Evolutionary conservation across 208 protist genomes (phyloP).

Genomic region (Herpetomonas tarakana): DNA sequence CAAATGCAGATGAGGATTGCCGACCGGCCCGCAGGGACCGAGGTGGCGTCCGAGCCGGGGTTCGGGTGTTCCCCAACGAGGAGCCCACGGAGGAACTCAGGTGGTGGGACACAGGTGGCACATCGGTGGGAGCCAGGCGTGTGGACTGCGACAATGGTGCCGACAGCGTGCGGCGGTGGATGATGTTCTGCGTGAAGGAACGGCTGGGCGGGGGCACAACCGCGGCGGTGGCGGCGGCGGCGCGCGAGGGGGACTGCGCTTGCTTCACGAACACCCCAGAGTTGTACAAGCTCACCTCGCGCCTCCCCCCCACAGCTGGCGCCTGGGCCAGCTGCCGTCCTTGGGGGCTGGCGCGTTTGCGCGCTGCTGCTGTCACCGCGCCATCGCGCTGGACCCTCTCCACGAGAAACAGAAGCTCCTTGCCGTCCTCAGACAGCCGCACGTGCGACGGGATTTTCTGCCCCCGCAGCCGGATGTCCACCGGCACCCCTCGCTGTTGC

Average conservation of each 20-base stretch:
- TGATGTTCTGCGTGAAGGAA: background rate
- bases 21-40: too few relatives aligned
- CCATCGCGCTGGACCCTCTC: conserved; percentile 14
- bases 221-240: too few relatives aligned
- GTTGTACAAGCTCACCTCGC: background rate
- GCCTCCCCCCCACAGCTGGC: background rate
- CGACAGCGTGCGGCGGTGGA: too few relatives aligned
- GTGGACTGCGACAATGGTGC: too few relatives aligned
- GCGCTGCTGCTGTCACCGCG: background rate
- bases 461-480: conserved; percentile 24
- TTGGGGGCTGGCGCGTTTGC: background rate
- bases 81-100: too few relatives aligned
- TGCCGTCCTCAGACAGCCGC: conserved; percentile 31
- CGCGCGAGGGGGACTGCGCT: too few relatives aligned
- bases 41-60: too few relatives aligned
- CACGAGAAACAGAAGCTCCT: conserved; percentile 43
- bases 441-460: conserved; percentile 22
- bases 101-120: too few relatives aligned
- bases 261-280: background rate
- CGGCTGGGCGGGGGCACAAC: background rate
- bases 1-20: too few relatives aligned
- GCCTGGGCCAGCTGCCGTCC: too few relatives aligned
- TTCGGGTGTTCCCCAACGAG: too few relatives aligned
- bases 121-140: too few relatives aligned
- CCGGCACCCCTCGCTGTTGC: conserved; percentile 16